Evolutionary conservation across 208 protist genomes (phyloP).

Genomic region (Acanthamoeba culbertsoni): DNA sequence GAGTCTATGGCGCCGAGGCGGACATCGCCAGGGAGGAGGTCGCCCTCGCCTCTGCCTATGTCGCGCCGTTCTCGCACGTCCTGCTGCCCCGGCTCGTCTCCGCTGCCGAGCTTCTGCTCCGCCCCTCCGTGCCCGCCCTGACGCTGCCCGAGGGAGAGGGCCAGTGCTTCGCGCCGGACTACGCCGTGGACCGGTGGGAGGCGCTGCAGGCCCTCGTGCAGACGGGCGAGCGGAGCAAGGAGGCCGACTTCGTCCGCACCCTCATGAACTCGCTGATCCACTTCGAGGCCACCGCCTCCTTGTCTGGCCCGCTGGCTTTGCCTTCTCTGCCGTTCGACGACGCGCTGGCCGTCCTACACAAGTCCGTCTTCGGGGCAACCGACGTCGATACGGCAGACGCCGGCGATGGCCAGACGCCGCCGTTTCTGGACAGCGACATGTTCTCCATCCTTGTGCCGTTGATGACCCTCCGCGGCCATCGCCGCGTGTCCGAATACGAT

Average conservation of each 20-base stretch:
- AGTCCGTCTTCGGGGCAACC: neutral
- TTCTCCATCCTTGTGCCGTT: neutral
- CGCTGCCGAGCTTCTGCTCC: neutral
- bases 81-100: neutral
- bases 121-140: neutral
- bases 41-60: neutral
- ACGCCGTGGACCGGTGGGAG: conserved; percentile 1
- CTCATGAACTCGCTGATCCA: neutral
- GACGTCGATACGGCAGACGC: neutral
- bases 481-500: neutral
- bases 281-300: neutral
- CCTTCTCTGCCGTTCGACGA: neutral
- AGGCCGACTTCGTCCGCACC: neutral
- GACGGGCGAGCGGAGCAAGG: neutral
- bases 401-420: neutral
- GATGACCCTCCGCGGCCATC: neutral
- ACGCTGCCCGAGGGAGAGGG: neutral
- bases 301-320: neutral
- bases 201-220: neutral
- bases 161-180: neutral
- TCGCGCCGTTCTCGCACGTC: neutral
- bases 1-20: neutral
- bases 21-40: neutral
- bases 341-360: neutral
- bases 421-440: neutral